Conservation (phyloP, 345 rosid species). For the Rhizophora mangle region DNA sequence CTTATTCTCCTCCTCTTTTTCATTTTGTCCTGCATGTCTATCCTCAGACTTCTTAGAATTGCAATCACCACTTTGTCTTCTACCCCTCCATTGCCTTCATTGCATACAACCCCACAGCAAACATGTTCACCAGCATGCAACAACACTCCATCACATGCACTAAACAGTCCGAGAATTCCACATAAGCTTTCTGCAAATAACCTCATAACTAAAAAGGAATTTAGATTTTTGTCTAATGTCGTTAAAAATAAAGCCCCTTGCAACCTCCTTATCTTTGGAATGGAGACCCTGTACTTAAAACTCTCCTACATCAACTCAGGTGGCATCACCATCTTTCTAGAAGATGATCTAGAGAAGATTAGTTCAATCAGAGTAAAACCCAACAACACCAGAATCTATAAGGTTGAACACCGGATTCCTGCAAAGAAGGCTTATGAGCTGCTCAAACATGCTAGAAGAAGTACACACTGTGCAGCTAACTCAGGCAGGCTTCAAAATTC, state of each 20-base stretch:
- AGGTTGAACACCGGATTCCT: constrained; percentile 46
- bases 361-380: constrained; percentile 29
- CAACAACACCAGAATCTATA: constrained; percentile 49
- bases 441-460: constrained; percentile 68
- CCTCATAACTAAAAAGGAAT: constrained; percentile 59
- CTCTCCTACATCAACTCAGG: constrained; percentile 57
- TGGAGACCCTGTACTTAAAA: constrained; percentile 47
- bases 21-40: constrained; percentile 54
- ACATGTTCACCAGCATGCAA: constrained; percentile 30
- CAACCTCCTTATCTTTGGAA: constrained; percentile 78
- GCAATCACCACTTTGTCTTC: constrained; percentile 47
- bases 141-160: constrained; percentile 15
- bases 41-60: constrained; percentile 57
- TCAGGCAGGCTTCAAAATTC: constrained; percentile 35
- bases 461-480: constrained; percentile 47
- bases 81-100: constrained; percentile 24
- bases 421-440: constrained; percentile 61
- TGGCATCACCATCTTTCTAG: constrained; percentile 63
- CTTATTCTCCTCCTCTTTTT: constrained; percentile 60
- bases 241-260: constrained; percentile 57
- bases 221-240: constrained; percentile 47
- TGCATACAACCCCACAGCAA: constrained; percentile 30
- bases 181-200: constrained; percentile 7
- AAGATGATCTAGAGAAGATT: constrained; percentile 55
- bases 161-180: constrained; percentile 5